Conservation (phyloP, 2,329 filamentous ascomycete species). For the Chaetomiaceae sp. region DNA sequence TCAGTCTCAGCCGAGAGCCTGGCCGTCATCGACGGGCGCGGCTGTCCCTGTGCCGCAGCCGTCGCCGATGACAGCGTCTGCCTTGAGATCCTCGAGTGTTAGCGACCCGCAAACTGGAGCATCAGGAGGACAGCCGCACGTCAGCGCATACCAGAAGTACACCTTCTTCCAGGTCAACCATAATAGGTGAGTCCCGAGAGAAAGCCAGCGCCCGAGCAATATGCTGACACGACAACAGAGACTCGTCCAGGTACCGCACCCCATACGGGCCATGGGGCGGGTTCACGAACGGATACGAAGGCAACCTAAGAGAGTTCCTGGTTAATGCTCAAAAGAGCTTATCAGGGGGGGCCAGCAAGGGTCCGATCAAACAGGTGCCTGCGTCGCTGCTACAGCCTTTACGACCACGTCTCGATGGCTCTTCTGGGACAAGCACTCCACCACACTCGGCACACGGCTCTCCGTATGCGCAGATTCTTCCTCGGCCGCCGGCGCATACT, state of each 20-base stretch:
- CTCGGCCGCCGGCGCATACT: conserved; percentile 5
- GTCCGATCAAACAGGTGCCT: conserved; percentile 14
- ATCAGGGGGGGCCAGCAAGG: conserved; percentile 23
- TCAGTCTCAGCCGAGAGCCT: conserved; percentile 33
- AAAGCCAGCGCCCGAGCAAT: too few species aligned
- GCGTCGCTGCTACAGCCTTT: conserved; percentile 16
- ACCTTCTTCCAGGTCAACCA: conserved; percentile 56
- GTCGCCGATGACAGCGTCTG: conserved; percentile 27
- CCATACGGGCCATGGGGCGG: conserved; percentile 54
- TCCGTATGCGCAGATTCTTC: conserved; percentile 15
- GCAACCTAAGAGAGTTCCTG: conserved; percentile 43
- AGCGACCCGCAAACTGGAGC: conserved; percentile 16
- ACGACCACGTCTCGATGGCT: conserved; percentile 15
- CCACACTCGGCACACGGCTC: conserved; percentile 9
- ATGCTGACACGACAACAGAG: conserved; percentile 36
- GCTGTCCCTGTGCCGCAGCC: conserved; percentile 16
- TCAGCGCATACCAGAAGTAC: conserved; percentile 48
- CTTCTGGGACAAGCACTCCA: conserved; percentile 8
- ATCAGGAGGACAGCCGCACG: conserved; percentile 26
- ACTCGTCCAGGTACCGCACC: conserved; percentile 52
- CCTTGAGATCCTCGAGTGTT: conserved; percentile 20
- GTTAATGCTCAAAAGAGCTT: conserved; percentile 39
- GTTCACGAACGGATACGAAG: conserved; percentile 59
- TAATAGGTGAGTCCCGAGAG: conserved; percentile 54
- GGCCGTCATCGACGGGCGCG: conserved; percentile 22